Conservation (phyloP, 2,329 filamentous ascomycete species). For the Penicillium janthinellum region DNA sequence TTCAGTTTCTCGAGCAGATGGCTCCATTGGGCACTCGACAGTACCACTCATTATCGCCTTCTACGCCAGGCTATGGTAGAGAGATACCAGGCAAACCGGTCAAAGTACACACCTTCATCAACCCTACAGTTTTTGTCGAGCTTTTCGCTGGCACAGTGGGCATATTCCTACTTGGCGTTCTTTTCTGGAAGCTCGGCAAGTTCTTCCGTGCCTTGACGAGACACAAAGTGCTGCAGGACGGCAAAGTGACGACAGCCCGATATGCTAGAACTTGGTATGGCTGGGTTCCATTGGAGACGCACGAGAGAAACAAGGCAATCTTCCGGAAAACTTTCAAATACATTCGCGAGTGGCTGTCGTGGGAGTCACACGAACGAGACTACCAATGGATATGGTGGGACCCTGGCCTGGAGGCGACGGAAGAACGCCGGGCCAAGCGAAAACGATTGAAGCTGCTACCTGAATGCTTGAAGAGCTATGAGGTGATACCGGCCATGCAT, state of each 20-base stretch:
- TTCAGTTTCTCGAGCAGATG: conserved; percentile 24
- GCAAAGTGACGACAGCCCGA: conserved; percentile 34
- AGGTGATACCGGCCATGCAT: conserved; percentile 24
- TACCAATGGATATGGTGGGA: conserved; percentile 48
- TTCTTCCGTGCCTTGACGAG: conserved; percentile 41
- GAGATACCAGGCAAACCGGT: conserved; percentile 20
- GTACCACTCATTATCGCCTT: conserved; percentile 26
- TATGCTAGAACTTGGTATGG: conserved; percentile 48
- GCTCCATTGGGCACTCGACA: conserved; percentile 33
- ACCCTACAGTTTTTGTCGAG: conserved; percentile 33
- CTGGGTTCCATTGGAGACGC: conserved; percentile 39
- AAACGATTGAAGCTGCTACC: conserved; percentile 28
- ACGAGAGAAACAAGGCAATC: conserved; percentile 32
- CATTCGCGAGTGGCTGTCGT: conserved; percentile 32
- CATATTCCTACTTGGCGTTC: conserved; percentile 41
- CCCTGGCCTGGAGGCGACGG: conserved; percentile 30
- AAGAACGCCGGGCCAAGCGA: conserved; percentile 23
- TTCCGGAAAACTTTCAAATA: conserved; percentile 23
- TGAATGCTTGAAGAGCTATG: conserved; percentile 30
- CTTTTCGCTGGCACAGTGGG: conserved; percentile 40
- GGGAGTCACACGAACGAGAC: conserved; percentile 39
- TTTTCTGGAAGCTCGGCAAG: conserved; percentile 43
- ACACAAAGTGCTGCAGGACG: conserved; percentile 34
- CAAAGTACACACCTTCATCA: conserved; percentile 30
- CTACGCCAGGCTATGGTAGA: conserved; percentile 29